Evolutionary conservation across 352 stramenopile genomes (phyloP).

Genomic region (Phytophthora ohioensis): DNA sequence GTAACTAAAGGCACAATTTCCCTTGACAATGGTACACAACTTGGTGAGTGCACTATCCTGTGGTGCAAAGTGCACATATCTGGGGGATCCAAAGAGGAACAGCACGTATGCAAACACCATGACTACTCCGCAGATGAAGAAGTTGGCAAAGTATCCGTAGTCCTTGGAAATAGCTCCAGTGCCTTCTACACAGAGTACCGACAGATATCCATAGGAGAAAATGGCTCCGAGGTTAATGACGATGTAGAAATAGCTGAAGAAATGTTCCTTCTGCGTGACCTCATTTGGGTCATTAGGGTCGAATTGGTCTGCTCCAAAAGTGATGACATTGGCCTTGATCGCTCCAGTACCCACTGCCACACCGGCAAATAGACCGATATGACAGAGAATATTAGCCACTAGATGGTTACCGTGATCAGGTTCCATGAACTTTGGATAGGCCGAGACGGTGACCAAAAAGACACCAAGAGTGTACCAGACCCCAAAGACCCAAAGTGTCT

Average conservation of each 20-base stretch:
- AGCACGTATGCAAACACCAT: constrained; percentile 85
- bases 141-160: constrained; percentile 92
- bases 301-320: constrained; percentile 89
- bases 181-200: constrained; percentile 89
- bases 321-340: constrained; percentile 91
- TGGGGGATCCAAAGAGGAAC: constrained; percentile 62
- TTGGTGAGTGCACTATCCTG: constrained; percentile 81
- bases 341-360: constrained; percentile 84
- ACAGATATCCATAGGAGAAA: constrained; percentile 92
- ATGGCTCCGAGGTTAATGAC: constrained; percentile 92
- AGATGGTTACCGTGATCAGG: constrained; percentile 47
- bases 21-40: constrained; percentile 74
- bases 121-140: constrained; percentile 80
- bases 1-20: constrained; percentile 84
- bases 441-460: constrained; percentile 74
- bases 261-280: constrained; percentile 81
- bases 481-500: constrained; percentile 85
- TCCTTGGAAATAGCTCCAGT: constrained; percentile 70
- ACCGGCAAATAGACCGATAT: constrained; percentile 78
- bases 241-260: constrained; percentile 95
- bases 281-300: constrained; percentile 87
- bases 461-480: constrained; percentile 81
- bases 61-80: constrained; percentile 83
- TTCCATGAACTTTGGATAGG: constrained; percentile 66
- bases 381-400: constrained; percentile 72